Evolutionary conservation across 768 basidiomycete genomes (phyloP).

Genomic region (Russula dissimulans): DNA sequence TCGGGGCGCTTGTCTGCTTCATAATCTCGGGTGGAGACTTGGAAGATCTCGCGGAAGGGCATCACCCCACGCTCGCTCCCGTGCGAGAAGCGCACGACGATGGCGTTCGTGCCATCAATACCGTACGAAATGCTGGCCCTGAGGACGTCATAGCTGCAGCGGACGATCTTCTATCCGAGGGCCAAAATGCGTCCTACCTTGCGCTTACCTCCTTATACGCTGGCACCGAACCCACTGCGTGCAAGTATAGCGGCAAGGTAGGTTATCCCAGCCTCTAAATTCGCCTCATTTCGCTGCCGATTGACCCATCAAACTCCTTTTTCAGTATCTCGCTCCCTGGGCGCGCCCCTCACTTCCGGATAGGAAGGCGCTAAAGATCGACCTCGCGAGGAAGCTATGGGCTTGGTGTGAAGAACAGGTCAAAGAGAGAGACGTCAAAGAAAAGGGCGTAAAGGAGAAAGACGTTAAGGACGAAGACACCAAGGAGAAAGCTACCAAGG

Average conservation of each 20-base stretch:
- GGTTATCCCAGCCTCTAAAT: not conserved
- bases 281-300: not conserved
- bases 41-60: not conserved
- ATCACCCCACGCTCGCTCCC: too few relatives aligned
- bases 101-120: too few relatives aligned
- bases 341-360: slow-evolving; percentile 9
- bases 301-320: not conserved
- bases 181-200: not conserved
- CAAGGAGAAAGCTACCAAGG: too few relatives aligned
- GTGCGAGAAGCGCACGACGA: too few relatives aligned
- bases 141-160: not conserved
- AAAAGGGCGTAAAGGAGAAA: too few relatives aligned
- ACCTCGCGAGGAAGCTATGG: slow-evolving; percentile 20
- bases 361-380: slow-evolving; percentile 7
- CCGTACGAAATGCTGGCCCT: not conserved
- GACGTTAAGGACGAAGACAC: too few relatives aligned
- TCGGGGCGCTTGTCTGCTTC: not conserved
- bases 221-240: not conserved
- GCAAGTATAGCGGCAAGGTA: slow-evolving; percentile 6
- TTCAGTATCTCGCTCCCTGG: slow-evolving; percentile 14
- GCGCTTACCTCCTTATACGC: slow-evolving; percentile 5
- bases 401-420: slow-evolving; percentile 22
- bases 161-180: not conserved
- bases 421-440: not conserved
- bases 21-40: not conserved